Percentiles rank a stretch among this genome's conserved stretches.
phyloP scores from a whole-genome alignment of 208 protist species.

The Trypanosoma avium region DNA sequence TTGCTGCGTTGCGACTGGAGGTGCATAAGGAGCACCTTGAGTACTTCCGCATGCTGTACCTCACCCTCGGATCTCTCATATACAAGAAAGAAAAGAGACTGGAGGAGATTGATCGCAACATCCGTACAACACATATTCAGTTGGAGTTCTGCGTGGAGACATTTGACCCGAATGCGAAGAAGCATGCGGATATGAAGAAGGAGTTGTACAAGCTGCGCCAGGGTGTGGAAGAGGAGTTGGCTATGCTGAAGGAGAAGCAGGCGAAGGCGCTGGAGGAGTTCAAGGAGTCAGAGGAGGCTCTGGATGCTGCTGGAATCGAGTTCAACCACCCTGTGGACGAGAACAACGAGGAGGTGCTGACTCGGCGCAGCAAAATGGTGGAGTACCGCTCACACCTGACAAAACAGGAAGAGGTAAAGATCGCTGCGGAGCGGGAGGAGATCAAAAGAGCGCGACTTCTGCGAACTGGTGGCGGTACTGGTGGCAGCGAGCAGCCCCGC shows the following conservation, averaged over 20 bases:
- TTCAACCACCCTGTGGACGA: slow-evolving; percentile 69
- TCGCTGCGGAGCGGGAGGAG: slow-evolving; percentile 78
- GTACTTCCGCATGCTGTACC: slow-evolving; percentile 64
- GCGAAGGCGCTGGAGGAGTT: slow-evolving; percentile 67
- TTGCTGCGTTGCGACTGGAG: slow-evolving; percentile 37
- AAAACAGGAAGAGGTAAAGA: slow-evolving; percentile 81
- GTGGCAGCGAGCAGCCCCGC: slow-evolving; percentile 17
- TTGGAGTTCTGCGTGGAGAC: slow-evolving; percentile 84
- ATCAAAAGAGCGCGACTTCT: slow-evolving; percentile 65
- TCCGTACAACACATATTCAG: slow-evolving; percentile 74
- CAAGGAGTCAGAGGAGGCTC: slow-evolving; percentile 73
- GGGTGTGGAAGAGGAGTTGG: slow-evolving; percentile 66
- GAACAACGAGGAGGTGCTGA: slow-evolving; percentile 66
- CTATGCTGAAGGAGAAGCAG: slow-evolving; percentile 79
- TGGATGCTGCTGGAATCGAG: slow-evolving; percentile 66
- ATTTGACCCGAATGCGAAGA: slow-evolving; percentile 79
- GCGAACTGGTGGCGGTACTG: slow-evolving; percentile 22
- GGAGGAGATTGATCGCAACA: slow-evolving; percentile 79
- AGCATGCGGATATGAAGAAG: slow-evolving; percentile 76
- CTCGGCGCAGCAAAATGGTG: slow-evolving; percentile 82
- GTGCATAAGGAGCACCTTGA: slow-evolving; percentile 61
- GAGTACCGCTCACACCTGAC: slow-evolving; percentile 77
- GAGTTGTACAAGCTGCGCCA: slow-evolving; percentile 52
- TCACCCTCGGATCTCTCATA: slow-evolving; percentile 42
- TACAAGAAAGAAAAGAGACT: slow-evolving; percentile 63